Evolutionary conservation across 2,329 filamentous ascomycete genomes (phyloP).

Genomic region (Tolypocladium paradoxum): DNA sequence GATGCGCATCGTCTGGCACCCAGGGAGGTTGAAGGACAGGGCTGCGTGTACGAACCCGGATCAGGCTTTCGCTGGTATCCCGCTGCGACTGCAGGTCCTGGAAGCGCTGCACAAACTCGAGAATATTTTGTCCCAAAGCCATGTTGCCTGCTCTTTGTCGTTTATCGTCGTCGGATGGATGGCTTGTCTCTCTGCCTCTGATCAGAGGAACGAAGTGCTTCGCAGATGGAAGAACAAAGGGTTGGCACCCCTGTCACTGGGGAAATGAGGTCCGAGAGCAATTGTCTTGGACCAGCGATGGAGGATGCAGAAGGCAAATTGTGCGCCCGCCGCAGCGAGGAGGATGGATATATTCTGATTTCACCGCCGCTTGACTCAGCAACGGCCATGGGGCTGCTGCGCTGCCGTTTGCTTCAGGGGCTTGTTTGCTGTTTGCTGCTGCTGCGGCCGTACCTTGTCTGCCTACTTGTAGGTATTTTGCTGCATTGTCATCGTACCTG

Average conservation of each 20-base stretch:
- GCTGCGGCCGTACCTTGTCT: too few species aligned
- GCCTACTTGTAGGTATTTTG: too few species aligned
- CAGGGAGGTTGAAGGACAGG: neutral
- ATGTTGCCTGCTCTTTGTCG: constrained; percentile 7
- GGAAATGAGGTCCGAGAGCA: neutral
- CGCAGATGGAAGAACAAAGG: neutral
- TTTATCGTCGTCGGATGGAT: neutral
- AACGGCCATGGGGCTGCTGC: neutral
- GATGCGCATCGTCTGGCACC: neutral
- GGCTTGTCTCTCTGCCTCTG: neutral
- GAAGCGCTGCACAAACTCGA: constrained; percentile 38
- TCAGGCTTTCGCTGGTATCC: constrained; percentile 30
- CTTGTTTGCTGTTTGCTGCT: neutral
- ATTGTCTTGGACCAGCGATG: neutral
- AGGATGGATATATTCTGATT: neutral
- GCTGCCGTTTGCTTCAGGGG: neutral
- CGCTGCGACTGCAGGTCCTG: constrained; percentile 30
- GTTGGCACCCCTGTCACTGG: neutral
- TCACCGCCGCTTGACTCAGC: neutral
- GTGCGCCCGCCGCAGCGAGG: neutral
- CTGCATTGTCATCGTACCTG: too few species aligned
- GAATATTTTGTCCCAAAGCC: constrained; percentile 17
- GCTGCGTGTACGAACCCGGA: constrained; percentile 29
- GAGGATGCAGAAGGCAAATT: neutral
- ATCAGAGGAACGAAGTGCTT: neutral